Conservation (phyloP, 352 stramenopile genomes). For the Pythium dissotocum region DNA sequence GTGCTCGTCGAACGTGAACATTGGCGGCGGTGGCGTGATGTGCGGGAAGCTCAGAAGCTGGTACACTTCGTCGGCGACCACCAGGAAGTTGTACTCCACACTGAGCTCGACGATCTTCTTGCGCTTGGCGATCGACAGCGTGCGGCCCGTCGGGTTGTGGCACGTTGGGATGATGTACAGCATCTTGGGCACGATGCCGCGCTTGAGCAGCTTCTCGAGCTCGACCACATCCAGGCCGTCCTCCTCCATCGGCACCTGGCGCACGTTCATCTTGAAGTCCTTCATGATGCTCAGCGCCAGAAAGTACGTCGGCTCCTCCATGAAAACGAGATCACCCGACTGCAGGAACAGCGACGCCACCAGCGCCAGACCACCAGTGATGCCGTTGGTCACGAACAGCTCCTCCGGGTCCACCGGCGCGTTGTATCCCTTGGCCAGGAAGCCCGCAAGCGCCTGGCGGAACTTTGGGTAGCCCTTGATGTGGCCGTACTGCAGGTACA, state of each 20-base stretch:
- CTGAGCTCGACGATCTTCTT: conserved; percentile 88
- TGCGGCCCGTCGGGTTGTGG: conserved; percentile 94
- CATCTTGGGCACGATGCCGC: conserved; percentile 85
- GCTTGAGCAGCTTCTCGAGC: conserved; percentile 81
- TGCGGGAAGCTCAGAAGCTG: conserved; percentile 93
- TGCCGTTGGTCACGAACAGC: conserved; percentile 93
- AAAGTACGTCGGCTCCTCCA: conserved; percentile 95
- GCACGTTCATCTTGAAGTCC: conserved; percentile 91
- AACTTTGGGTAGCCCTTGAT: conserved; percentile 90
- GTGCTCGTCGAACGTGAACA: conserved; percentile 84
- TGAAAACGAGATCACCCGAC: conserved; percentile 91
- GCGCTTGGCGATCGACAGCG: conserved; percentile 83
- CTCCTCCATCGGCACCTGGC: conserved; percentile 90
- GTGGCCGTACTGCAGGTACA: conserved; percentile 89
- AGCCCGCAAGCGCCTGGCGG: conserved; percentile 68
- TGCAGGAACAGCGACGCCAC: conserved; percentile 86
- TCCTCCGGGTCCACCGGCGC: conserved; percentile 77
- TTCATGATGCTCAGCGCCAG: conserved; percentile 93
- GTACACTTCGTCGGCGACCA: conserved; percentile 95
- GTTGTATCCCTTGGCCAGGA: conserved; percentile 79
- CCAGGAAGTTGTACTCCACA: conserved; percentile 88
- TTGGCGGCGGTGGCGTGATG: conserved; percentile 76
- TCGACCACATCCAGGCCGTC: conserved; percentile 83
- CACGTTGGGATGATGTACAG: conserved; percentile 95
- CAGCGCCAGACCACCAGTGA: conserved; percentile 91